These are phyloP conservation scores for Sordariomycetes sp. DNA, from an alignment of 2,329 filamentous ascomycete species.

Conservation along the genomic window DNA sequence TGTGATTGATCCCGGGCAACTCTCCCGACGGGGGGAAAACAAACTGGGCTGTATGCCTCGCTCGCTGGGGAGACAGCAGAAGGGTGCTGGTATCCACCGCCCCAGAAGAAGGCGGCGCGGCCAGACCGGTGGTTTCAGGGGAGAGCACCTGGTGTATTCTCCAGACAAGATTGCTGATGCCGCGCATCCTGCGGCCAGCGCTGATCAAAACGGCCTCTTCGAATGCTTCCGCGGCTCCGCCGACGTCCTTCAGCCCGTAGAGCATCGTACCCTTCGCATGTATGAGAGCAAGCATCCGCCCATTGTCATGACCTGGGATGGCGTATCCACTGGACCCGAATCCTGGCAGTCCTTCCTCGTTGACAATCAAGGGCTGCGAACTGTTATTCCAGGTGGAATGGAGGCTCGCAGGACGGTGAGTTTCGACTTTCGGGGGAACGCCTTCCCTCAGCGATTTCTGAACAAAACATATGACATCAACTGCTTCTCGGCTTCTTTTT, in stretches of 20 bases:
- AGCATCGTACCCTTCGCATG: slow-evolving; percentile 99
- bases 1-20: slow-evolving; percentile 67
- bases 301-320: slow-evolving; percentile 79
- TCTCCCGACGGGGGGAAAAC: slow-evolving; percentile 70
- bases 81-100: slow-evolving; percentile 37
- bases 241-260: slow-evolving; percentile 77
- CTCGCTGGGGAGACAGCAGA: slow-evolving; percentile 72
- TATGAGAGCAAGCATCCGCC: slow-evolving; percentile 82
- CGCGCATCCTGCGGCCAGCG: slow-evolving; percentile 57
- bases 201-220: slow-evolving; percentile 92
- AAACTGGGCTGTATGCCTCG: slow-evolving; percentile 69
- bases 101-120: background rate
- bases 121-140: slow-evolving; percentile 14
- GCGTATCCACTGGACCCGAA: slow-evolving; percentile 61
- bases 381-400: too few relatives aligned
- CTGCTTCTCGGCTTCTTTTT: slow-evolving; percentile 72
- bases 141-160: slow-evolving; percentile 64
- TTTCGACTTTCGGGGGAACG: background rate
- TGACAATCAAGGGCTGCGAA: background rate
- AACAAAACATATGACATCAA: slow-evolving; percentile 77
- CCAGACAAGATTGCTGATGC: slow-evolving; percentile 69
- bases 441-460: slow-evolving; percentile 54
- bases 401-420: background rate
- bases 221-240: slow-evolving; percentile 74
- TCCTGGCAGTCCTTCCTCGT: slow-evolving; percentile 6